These are phyloP conservation scores for Hsuehochloa calcarea DNA, from an alignment of 176 grass and related monocot species.

Conservation along the genomic window DNA sequence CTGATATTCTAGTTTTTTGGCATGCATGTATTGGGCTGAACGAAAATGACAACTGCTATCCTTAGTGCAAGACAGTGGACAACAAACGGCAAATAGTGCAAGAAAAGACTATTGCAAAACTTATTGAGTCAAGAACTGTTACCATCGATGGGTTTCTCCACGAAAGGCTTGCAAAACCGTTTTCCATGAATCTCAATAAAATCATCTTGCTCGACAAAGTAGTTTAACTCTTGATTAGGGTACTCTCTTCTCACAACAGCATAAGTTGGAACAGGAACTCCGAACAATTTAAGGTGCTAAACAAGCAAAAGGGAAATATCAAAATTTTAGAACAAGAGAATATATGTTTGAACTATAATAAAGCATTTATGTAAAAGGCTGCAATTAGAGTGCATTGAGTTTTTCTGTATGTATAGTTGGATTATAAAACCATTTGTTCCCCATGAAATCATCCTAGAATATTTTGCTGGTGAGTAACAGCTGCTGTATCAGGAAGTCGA, in stretches of 20 bases:
- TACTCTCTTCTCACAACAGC: constrained; percentile 78
- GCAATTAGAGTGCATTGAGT: neutral
- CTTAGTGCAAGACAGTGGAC: constrained; percentile 4
- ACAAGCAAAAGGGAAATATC: constrained; percentile 32
- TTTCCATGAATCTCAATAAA: constrained; percentile 87
- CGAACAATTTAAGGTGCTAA: constrained; percentile 75
- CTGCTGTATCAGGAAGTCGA: too few species aligned
- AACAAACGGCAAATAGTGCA: constrained; percentile 14
- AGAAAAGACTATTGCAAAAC: neutral
- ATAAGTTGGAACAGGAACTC: constrained; percentile 88
- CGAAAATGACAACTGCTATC: too few species aligned
- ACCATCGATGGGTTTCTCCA: constrained; percentile 97
- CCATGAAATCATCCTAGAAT: neutral
- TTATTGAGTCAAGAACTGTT: constrained; percentile 37
- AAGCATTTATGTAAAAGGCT: neutral
- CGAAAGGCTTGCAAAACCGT: constrained; percentile 86
- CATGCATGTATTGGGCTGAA: too few species aligned
- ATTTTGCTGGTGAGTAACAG: neutral
- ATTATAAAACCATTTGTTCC: constrained; percentile 6
- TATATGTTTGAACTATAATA: neutral
- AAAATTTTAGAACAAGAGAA: constrained; percentile 12
- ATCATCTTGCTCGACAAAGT: constrained; percentile 93
- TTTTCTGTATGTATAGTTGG: neutral
- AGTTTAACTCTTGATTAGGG: constrained; percentile 84
- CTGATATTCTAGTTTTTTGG: too few species aligned